Evolutionary conservation across 192 early-diverging fungal species (phyloP), one percentile per base, ranked within the genome.

Genomic region (Thamnidium elegans): DNA sequence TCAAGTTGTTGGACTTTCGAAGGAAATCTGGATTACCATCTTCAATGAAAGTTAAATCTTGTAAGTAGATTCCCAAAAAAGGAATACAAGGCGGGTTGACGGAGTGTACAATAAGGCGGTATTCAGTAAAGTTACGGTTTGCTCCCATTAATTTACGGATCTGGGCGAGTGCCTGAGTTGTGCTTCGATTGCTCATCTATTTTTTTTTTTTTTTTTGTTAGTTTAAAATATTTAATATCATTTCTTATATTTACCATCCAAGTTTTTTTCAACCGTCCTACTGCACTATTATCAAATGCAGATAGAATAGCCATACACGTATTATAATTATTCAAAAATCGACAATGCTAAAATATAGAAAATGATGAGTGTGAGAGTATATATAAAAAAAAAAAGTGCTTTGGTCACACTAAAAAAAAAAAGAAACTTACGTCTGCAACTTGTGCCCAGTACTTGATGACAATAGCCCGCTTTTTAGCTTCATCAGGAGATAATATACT

Each of bases 241-340:
- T 32, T 51, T 34, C 6, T 55, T 13, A 15, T 52, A 7, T 23
- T 52, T 8, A 79, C 68, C 50, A 95, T 92, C 94, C 94, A 96
- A 4, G 97, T 95, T 45, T 91, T 86, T 10, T 87, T 89, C 52
- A 98, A 76, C 13, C 97, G 89, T 73, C 90, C 88, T 60, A 99
- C 84, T 7, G 93, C 88, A 8, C 92, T 90, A 4, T 90, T 89
- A 30, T 92, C 90, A 62, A 99, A 86, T 10, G 90, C 94, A 23
- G 92, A 92, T 11, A 93, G 81, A 45, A 97, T 89, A 9, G 94
- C 87, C 79, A 92, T 92, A 36, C 97, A 81, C 5, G 92, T 90
- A 71, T 93, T 94, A 66, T 90, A 99, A 83, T 99, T 99, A 75
- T 97, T 94, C 17, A 97, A 74, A 20, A 66, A 66, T 42, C 87